These are phyloP conservation scores for Piper betle DNA, from an alignment of 164 flowering plant species.

Conservation along the genomic window DNA sequence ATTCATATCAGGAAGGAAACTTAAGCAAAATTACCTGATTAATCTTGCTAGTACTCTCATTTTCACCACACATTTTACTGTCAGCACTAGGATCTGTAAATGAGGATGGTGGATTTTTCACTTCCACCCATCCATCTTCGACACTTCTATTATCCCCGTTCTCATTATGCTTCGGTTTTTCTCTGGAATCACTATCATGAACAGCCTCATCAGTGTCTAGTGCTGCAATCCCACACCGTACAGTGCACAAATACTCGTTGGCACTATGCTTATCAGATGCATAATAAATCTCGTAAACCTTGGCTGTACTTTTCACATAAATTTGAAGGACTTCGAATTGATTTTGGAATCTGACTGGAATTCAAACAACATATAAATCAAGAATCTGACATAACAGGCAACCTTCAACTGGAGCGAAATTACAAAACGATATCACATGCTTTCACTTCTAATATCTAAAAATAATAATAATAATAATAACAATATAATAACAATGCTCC, in stretches of 20 bases:
- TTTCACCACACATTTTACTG: constrained; percentile 9
- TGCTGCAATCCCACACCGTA: constrained; percentile 56
- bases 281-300: constrained; percentile 72
- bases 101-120: constrained; percentile 34
- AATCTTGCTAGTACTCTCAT: constrained; percentile 6
- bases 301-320: constrained; percentile 76
- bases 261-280: constrained; percentile 17
- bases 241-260: constrained; percentile 83
- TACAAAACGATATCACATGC: no score
- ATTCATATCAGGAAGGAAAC: not conserved
- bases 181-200: constrained; percentile 15
- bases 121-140: constrained; percentile 86
- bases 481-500: not conserved
- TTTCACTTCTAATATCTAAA: no score
- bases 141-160: constrained; percentile 13
- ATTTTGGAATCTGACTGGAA: constrained; percentile 54
- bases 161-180: constrained; percentile 13
- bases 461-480: not conserved
- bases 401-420: no score
- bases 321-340: constrained; percentile 57
- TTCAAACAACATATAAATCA: not conserved
- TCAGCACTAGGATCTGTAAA: constrained; percentile 6
- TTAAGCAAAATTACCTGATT: constrained; percentile 18
- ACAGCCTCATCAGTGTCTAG: constrained; percentile 24
- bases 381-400: no score